Percentiles rank a stretch among this genome's conserved stretches.
phyloP scores from a whole-genome alignment of 2,329 filamentous ascomycete species.

The Chrysoporthe cubensis region DNA sequence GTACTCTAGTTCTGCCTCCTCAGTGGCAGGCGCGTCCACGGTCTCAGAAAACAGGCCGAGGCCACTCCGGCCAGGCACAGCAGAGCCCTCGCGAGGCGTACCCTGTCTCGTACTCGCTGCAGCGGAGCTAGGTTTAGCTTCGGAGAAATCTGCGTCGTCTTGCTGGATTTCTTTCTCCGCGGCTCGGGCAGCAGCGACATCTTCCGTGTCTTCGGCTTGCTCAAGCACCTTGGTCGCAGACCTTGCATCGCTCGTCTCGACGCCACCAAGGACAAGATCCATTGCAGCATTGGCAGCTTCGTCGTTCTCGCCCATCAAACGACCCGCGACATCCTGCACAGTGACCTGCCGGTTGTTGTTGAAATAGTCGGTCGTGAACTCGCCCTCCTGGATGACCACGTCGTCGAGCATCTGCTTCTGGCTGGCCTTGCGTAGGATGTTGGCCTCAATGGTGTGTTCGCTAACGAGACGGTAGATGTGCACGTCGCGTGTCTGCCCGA shows the following conservation, averaged over 20 bases:
- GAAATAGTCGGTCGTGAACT: slow-evolving; percentile 97
- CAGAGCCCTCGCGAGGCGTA: slow-evolving; percentile 50
- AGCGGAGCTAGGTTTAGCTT: slow-evolving; percentile 58
- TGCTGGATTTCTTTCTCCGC: slow-evolving; percentile 89
- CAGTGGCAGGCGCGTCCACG: slow-evolving; percentile 38
- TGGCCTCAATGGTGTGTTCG: slow-evolving; percentile 95
- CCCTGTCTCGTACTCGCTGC: slow-evolving; percentile 55
- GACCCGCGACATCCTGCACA: slow-evolving; percentile 70
- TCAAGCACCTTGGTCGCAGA: slow-evolving; percentile 76
- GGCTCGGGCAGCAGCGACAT: slow-evolving; percentile 82
- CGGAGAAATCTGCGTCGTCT: slow-evolving; percentile 83
- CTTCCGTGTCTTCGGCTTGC: slow-evolving; percentile 89
- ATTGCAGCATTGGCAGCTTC: slow-evolving; percentile 81
- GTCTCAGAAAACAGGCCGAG: slow-evolving; percentile 42
- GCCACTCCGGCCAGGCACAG: slow-evolving; percentile 40
- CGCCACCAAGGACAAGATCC: slow-evolving; percentile 78
- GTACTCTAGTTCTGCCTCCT: slow-evolving; percentile 50
- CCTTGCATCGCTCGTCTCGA: slow-evolving; percentile 63
- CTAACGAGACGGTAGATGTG: slow-evolving; percentile 96
- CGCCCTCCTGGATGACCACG: slow-evolving; percentile 96
- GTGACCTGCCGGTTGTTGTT: slow-evolving; percentile 66
- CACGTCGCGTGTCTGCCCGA: slow-evolving; percentile 95
- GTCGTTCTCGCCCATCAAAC: slow-evolving; percentile 61
- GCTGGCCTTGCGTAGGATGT: slow-evolving; percentile 93
- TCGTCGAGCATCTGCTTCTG: slow-evolving; percentile 98